Base-by-base conservation (phyloP, 2,329 filamentous ascomycete species). In the Colletotrichum lindemuthianum region DNA sequence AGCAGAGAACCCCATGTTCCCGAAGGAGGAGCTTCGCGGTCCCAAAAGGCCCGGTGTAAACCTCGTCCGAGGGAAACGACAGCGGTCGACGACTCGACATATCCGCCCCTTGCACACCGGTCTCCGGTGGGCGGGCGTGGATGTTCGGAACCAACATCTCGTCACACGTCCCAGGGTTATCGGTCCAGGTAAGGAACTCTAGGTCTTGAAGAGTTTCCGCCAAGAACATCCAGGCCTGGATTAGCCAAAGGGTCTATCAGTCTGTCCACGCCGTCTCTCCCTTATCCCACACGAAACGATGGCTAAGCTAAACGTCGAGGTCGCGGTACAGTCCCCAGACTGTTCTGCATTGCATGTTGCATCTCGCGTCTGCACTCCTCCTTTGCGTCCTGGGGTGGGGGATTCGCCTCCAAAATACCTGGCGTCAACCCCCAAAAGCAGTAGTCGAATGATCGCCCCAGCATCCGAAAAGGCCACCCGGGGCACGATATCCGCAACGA, bases 51-150 rank as follows among this genome's bases (percentile, higher is more conserved):
- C 24, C 4, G 24, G 24, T 24, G 24, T 24, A 24, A 24, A 24
- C 24, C 24, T 24, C 24, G 24, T 24, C 24, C 8, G 43, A 15
- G 11, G 11, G 7, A 32, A 32, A 7, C 6, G 15, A 33, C 10
- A 34, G 11, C 6, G 16, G 16, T 4, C 16, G 15, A 10, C 13
- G 16, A 45, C 43, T 50, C 13, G n/a, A 33, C 37, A 59, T 54
- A 54, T 50, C 49, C 56, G 60, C 60, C 56, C 60, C 57, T 41
- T 54, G 57, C 57, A 53, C 60, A 64, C 60, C 60, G 60, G 60
- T 60, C 15, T 13, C 11, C 13, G 16, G 44, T 8, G 49, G 36
- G 11, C 44, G 37, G 55, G 49, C 45, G 15, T 34, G 33, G 4
- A 33, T 8, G 45, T 8, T 32, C 13, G 37, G 51, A 58, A 36